Evolutionary conservation across 176 grass and related monocot genomes (phyloP), one percentile per base, ranked within the genome.

Genomic region (Phoenix dactylifera): DNA sequence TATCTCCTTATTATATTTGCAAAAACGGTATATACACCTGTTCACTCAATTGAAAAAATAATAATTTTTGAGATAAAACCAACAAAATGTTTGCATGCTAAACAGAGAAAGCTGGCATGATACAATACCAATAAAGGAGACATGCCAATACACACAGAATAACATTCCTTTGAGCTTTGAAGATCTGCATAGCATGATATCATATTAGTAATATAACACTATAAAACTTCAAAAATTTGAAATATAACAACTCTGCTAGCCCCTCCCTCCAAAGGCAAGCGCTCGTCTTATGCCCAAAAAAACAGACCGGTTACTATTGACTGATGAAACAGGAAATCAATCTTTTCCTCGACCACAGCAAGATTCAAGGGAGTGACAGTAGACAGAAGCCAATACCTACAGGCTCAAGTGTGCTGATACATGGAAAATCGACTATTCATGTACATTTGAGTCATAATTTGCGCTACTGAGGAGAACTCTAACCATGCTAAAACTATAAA

Each of bases 121-220:
- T 15, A 4, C 35, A 7, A 6, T 63, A 63, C 60, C 60, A 63
- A 16, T 63, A 63, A 50, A 63, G 60, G 39, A 63, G 60, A 63
- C 60, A 50, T 49, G 60, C 35, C 22, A 18, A 15, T 2, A 63
- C n/a, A 24, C 60, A 63, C 12, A 63, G 35, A 63, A 63, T 49
- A 14, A 50, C 19, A 6, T 63, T 63, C 30, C 60, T 63, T 19
- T 63, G 60, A 15, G 32, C 60, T 63, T 63, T 63, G n/a, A 63
- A 23, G 49, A 63, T 49, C 60, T 63, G 35, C 60, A 63, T 5
- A 24, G 48, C 15, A 49, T 48, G 17, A 63, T 6, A 49, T 49
- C 60, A 49, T 50, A 63, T 44, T 44, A 44, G 35, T 44, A 10
- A 10, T 39, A 39, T 12, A 39, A 39, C 9, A 12, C 35, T 39